Evolutionary conservation across 768 basidiomycete genomes (phyloP), one percentile per base, ranked within the genome.

Genomic region (Tricholomella constricta): DNA sequence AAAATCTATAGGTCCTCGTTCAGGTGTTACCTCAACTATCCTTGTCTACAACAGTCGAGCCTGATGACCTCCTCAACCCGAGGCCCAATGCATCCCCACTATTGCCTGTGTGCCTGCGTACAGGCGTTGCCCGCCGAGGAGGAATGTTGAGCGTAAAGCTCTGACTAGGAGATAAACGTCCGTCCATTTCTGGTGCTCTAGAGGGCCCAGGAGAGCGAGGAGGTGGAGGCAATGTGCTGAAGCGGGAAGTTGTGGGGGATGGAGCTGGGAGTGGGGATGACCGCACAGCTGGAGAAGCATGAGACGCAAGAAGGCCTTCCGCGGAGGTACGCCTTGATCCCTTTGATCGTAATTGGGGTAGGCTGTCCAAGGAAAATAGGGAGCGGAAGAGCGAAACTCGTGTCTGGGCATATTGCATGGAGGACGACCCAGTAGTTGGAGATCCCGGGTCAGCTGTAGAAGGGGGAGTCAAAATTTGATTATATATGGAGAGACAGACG

Each of bases 281-380:
- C 14, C 69, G 64, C 27, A 72, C 62, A 9, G 65, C 64, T 45
- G 59, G 62, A 1, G 83, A 81, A 14, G 85, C 76, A 11, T 74
- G 81, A 12, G 86, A 86, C 0, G 88, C 83, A 53, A 93, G 83
- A 47, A 92, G 72, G 11, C 89, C 91, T 58, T 89, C 85, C 12
- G 78, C 72, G 31, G 77, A 74, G 32, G 77, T 74, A 45, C 71
- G 74, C n/a, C 80, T 71, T 19, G 73, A 65, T 9, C 72, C 43
- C 36, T 72, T 72, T 9, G 81, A 73, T 17, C 81, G 77, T 4
- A 84, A 56, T 45, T 67, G 57, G 55, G 77, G 57, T 51, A 81
- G 48, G 63, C 64, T 63, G 19, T 75, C 72, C 43, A 76, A 68
- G 3, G 75, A 80, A 57, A 86, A 77, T 42, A 89, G 72, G 11